Evolutionary conservation across 116 monocot genomes (phyloP).

Genomic region (Phalaenopsis hybrid): DNA sequence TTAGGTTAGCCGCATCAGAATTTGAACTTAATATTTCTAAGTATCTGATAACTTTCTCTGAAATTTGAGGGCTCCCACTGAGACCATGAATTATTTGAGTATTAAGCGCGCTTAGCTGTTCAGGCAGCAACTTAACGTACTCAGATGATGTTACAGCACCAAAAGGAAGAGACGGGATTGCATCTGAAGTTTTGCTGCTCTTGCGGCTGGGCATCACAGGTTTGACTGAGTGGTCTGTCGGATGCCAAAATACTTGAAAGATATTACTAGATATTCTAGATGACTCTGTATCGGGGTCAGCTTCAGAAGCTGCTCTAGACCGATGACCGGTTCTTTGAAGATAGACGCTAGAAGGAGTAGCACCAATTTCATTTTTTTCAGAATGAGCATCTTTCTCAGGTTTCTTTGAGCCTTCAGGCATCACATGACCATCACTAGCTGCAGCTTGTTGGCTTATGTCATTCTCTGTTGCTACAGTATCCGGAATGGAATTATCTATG

Average conservation of each 20-base stretch:
- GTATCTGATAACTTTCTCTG: slow-evolving; percentile 73
- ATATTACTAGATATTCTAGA: slow-evolving; percentile 22
- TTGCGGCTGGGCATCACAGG: slow-evolving; percentile 88
- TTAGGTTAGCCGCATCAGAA: slow-evolving; percentile 79
- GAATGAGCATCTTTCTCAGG: slow-evolving; percentile 26
- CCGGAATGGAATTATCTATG: slow-evolving; percentile 19
- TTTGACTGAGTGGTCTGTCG: slow-evolving; percentile 74
- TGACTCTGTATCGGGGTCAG: slow-evolving; percentile 33
- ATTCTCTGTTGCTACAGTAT: slow-evolving; percentile 30
- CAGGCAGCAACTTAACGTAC: slow-evolving; percentile 64
- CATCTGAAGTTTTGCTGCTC: slow-evolving; percentile 54
- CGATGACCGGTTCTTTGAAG: slow-evolving; percentile 34
- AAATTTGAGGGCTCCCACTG: slow-evolving; percentile 50
- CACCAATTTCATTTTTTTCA: slow-evolving; percentile 30
- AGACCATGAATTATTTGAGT: slow-evolving; percentile 54
- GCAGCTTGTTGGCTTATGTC: slow-evolving; percentile 21
- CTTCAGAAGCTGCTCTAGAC: slow-evolving; percentile 26
- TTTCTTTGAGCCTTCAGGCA: slow-evolving; percentile 29
- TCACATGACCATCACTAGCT: slow-evolving; percentile 14
- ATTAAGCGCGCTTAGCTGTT: slow-evolving; percentile 52
- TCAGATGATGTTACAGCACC: slow-evolving; percentile 50
- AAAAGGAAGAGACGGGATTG: slow-evolving; percentile 49
- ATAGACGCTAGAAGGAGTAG: slow-evolving; percentile 40
- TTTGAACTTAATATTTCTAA: slow-evolving; percentile 75
- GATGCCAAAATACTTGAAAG: slow-evolving; percentile 69